A percentile compares a stretch with the other conserved stretches of the same genome.
These are phyloP conservation scores for Macadamia tetraphylla DNA, from an alignment of 164 flowering plant species.

Conservation along the genomic window DNA sequence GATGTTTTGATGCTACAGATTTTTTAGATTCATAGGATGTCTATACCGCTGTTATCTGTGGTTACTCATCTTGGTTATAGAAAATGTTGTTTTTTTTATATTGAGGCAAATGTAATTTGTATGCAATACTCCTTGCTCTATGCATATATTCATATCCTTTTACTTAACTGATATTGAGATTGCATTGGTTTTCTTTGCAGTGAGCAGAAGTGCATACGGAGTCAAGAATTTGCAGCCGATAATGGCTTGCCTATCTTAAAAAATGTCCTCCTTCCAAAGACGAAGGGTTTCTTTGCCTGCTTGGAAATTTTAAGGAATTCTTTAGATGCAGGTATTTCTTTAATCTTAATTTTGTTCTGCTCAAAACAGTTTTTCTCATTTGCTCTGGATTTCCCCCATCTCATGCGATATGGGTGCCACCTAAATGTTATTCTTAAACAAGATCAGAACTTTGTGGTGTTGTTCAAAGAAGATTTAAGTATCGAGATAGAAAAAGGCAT, in stretches of 20 bases:
- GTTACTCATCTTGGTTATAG: not conserved
- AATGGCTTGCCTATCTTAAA: constrained; percentile 67
- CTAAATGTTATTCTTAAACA: no score
- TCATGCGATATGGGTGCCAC: no score
- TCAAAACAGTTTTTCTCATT: no score
- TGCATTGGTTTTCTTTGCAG: constrained; percentile 27
- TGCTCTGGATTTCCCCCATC: no score
- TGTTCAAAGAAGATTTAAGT: no score
- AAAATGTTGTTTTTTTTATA: not conserved
- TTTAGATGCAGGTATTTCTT: constrained; percentile 69
- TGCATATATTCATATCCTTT: not conserved
- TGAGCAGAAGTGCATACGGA: constrained; percentile 72
- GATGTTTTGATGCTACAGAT: not conserved
- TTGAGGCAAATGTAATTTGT: not conserved
- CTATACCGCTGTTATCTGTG: not conserved
- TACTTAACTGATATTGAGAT: not conserved
- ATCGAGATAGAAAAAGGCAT: no score
- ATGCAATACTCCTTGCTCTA: not conserved
- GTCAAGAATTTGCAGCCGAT: constrained; percentile 66
- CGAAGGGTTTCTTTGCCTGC: constrained; percentile 75
- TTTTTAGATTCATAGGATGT: not conserved
- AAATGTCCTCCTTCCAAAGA: constrained; percentile 78
- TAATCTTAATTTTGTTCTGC: no score
- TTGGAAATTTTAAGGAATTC: constrained; percentile 51
- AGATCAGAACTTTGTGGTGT: no score